A percentile compares a stretch with the other conserved stretches of the same genome.
phyloP scores from a whole-genome alignment of 305 asterid genomes.

The Solanum hybrid region DNA sequence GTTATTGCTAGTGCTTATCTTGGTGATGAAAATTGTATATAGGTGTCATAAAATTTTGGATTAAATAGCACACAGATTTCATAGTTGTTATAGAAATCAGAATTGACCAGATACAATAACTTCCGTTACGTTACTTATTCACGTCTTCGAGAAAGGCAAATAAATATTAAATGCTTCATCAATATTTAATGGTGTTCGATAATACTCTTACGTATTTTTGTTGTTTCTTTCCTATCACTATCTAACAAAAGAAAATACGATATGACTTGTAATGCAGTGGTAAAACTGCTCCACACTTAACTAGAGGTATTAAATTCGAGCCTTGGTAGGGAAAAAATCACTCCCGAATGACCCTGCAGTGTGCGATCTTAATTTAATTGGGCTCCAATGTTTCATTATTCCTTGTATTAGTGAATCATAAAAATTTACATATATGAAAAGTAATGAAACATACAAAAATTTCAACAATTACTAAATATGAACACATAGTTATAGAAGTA shows the following conservation, averaged over 20 bases:
- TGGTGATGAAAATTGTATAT: neutral
- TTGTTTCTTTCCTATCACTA: neutral
- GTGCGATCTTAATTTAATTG: fast-evolving
- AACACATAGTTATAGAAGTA: neutral
- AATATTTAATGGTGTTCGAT: neutral
- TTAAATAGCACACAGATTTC: neutral
- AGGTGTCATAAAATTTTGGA: neutral
- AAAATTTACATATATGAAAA: neutral
- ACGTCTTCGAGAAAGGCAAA: neutral
- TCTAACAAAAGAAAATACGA: neutral
- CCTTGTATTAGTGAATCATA: neutral
- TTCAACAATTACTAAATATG: neutral
- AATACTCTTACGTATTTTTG: neutral
- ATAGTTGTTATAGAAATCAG: neutral
- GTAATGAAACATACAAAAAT: neutral
- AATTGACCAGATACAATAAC: neutral
- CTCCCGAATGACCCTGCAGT: neutral
- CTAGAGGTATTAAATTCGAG: neutral
- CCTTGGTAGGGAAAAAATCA: neutral
- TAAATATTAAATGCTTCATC: neutral
- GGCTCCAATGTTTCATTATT: neutral
- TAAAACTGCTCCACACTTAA: neutral
- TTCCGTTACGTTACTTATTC: neutral
- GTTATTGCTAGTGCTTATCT: neutral
- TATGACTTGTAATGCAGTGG: neutral